Base-by-base conservation (phyloP, 2,329 filamentous ascomycete species). In the Neocatenulostroma microsporum region DNA sequence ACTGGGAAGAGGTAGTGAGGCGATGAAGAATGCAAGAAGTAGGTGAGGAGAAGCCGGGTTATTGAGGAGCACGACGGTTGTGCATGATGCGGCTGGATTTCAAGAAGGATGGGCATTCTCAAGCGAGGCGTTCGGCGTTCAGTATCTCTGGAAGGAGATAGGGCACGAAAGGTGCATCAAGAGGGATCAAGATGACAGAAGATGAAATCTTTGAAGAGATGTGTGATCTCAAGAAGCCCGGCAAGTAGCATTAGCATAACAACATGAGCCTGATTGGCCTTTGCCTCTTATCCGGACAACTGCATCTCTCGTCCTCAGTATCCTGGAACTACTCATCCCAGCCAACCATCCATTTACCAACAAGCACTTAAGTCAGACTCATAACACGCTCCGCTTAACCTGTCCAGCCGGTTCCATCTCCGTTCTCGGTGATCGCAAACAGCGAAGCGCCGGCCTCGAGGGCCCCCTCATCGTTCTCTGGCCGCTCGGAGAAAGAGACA, bases 1-100 rank as follows among this genome's bases (percentile, higher is more conserved):
- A 56, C 52, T 31, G 63, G 63, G 57, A 70, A 69, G 63, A 57
- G 63, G 55, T 69, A 63, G 44, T 36, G 8, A 25, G 12, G 21
- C 8, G 17, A 7, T 10, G 19, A 14, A 20, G 27, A 15, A 6
- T 30, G 8, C 10, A 17, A 30, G 14, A 13, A 17, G 11, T 30
- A 5, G 14, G n/a, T n/a, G n/a, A n/a, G n/a, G n/a, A n/a, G n/a
- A n/a, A n/a, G n/a, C n/a, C n/a, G n/a, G n/a, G n/a, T n/a, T n/a
- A n/a, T n/a, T n/a, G n/a, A n/a, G n/a, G n/a, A n/a, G n/a, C n/a
- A n/a, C n/a, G 13, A 30, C 8, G 27, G 27, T 11, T 13, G 30
- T 5, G 20, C 9, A 20, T n/a, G n/a, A 18, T 10, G 14, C 3
- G 17, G 17, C 30, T 17, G 19, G 30, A 21, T 21, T 29, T 17